Evolutionary conservation across 345 rosid species (phyloP).

Genomic region (Dimocarpus longan): DNA sequence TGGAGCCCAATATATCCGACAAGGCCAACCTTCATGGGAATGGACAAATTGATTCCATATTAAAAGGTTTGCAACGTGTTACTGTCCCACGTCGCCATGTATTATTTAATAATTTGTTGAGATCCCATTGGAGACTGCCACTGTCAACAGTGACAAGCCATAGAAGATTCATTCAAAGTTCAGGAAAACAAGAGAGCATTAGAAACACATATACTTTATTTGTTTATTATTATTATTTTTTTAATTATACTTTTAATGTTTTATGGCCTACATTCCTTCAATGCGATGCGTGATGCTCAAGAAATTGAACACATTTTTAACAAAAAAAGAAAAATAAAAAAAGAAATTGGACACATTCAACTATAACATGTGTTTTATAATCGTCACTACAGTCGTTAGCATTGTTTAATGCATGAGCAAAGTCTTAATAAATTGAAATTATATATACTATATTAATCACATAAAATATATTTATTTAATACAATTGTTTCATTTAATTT

Average conservation of each 20-base stretch:
- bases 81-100: background rate
- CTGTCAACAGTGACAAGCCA: background rate
- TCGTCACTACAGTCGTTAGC: no score
- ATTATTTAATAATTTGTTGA: background rate
- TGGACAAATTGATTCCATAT: no score
- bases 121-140: background rate
- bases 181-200: no score
- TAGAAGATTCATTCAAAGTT: background rate
- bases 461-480: no score
- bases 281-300: background rate
- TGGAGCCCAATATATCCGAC: constrained; percentile 16
- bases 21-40: background rate
- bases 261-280: background rate
- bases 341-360: background rate
- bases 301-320: background rate
- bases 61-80: background rate
- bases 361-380: background rate
- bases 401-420: no score
- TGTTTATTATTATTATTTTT: no score
- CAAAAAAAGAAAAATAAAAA: no score
- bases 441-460: no score
- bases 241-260: background rate
- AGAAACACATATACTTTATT: no score
- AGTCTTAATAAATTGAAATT: no score
- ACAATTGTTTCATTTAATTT: no score